Conservation (phyloP, 495 filamentous ascomycete species). For the Penicillium ucsense region DNA sequence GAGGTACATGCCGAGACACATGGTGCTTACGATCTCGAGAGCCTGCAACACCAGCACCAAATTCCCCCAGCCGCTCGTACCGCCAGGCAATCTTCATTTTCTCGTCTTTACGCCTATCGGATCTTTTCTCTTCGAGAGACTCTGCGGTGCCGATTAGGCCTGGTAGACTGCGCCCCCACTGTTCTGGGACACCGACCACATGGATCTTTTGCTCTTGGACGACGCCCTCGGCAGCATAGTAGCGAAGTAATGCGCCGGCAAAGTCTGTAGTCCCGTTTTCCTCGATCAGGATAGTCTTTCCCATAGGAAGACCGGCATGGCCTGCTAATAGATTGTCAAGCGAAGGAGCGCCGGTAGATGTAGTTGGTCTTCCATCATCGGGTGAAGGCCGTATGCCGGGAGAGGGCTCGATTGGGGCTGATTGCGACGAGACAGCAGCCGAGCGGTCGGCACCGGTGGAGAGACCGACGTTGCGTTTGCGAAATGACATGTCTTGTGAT, state of each 20-base stretch:
- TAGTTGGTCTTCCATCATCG: constrained; percentile 77
- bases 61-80: constrained; percentile 76
- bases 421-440: constrained; percentile 16
- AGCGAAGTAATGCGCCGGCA: constrained; percentile 70
- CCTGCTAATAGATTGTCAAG: constrained; percentile 80
- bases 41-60: constrained; percentile 41
- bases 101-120: constrained; percentile 41
- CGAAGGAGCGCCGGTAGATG: constrained; percentile 79
- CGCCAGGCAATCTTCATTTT: constrained; percentile 99
- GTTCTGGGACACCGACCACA: constrained; percentile 66
- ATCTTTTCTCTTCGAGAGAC: constrained; percentile 31
- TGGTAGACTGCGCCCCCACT: constrained; percentile 76
- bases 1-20: not conserved
- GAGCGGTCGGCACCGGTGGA: constrained; percentile 30
- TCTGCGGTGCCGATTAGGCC: constrained; percentile 50
- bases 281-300: constrained; percentile 71
- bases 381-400: constrained; percentile 81
- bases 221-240: constrained; percentile 88
- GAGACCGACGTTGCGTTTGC: constrained; percentile 74
- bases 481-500: constrained; percentile 62
- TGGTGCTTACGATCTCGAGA: constrained; percentile 40
- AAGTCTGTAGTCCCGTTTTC: constrained; percentile 95
- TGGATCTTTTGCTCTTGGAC: constrained; percentile 86
- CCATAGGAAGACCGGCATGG: constrained; percentile 79
- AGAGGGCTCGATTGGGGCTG: constrained; percentile 30